Evolutionary conservation across 108 stramenopile species (phyloP), one percentile per base, ranked within the genome.

Genomic region (Stephanodiscus minutulus): DNA sequence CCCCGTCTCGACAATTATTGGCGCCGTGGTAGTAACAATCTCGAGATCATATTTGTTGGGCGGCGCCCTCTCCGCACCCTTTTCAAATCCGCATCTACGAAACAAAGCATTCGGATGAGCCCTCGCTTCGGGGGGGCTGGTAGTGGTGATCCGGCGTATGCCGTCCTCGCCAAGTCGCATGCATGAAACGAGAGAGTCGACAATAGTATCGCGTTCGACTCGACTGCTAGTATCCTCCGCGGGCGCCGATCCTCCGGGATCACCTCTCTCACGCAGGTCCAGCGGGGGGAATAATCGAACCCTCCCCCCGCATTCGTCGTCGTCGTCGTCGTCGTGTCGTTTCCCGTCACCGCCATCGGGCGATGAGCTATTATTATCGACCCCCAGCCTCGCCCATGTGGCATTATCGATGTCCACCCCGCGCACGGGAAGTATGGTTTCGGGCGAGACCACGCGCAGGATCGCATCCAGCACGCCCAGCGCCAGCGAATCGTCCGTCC

Each of bases 21-120:
- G 18, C 27, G 65, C 35, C 6, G 73, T 74, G 22, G 73, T 74
- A 22, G 73, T 74, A 29, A 74, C 50, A 17, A 67, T 35, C 18
- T 66, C 76, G 20, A 66, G 63, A 35, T 64, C 63, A 17, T 77
- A 44, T 20, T 72, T 53, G 70, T 77, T 77, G 13, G 64, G 77
- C 33, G 68, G 66, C 27, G 48, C 48, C 31, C 72, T 49, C 61
- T 79, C 72, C 8, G 2, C 35, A 3, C 73, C 72, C 8, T 74
- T 61, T 73, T 79, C 73, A 61, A 37, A 55, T 17, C 65, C 65
- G n/a, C 65, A 66, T 44, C 46, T 21, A 52, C 75, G 75, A 57
- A 76, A 76, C 13, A 37, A 49, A 6, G 20, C 29, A 12, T 76
- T 20, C 48, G 21, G 49, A 61, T 36, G 36, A 48, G 35, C 33